Conservation (phyloP, 2,329 filamentous ascomycete species). For the Xylariaceae sp. region DNA sequence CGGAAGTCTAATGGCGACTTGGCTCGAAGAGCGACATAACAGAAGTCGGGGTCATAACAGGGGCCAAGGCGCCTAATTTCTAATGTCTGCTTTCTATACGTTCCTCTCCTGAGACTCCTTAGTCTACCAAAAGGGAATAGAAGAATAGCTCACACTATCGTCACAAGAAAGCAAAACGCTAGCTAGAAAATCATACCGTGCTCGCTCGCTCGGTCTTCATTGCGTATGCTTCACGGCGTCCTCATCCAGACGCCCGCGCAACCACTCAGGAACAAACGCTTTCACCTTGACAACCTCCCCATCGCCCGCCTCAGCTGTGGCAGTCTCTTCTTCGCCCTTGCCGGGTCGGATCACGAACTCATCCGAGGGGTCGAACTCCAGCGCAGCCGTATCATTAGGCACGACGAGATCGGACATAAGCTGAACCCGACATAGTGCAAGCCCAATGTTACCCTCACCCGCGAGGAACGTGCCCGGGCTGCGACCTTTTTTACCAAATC, state of each 20-base stretch:
- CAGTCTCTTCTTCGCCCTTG: conserved; percentile 37
- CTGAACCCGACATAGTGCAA: conserved; percentile 82
- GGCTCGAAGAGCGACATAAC: neutral
- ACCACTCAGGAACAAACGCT: conserved; percentile 82
- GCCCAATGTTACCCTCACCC: conserved; percentile 78
- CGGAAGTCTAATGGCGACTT: no score
- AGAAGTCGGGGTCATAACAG: neutral
- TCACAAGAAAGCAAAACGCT: conserved; percentile 1
- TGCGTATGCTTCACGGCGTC: conserved; percentile 5
- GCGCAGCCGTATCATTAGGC: conserved; percentile 62
- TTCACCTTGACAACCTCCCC: conserved; percentile 53
- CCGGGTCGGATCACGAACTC: conserved; percentile 55
- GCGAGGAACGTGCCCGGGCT: conserved; percentile 76
- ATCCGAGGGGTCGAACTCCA: conserved; percentile 55
- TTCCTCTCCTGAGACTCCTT: neutral
- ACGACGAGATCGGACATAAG: conserved; percentile 80
- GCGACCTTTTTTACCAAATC: conserved; percentile 56
- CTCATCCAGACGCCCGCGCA: conserved; percentile 41
- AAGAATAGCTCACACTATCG: neutral
- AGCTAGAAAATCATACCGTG: neutral
- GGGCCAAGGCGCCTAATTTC: neutral
- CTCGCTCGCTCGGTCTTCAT: neutral
- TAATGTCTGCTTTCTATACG: neutral
- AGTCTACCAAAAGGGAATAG: neutral
- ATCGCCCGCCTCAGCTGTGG: conserved; percentile 28